Evolutionary conservation across 768 basidiomycete genomes (phyloP).

Genomic region (Scleroderma citrinum): DNA sequence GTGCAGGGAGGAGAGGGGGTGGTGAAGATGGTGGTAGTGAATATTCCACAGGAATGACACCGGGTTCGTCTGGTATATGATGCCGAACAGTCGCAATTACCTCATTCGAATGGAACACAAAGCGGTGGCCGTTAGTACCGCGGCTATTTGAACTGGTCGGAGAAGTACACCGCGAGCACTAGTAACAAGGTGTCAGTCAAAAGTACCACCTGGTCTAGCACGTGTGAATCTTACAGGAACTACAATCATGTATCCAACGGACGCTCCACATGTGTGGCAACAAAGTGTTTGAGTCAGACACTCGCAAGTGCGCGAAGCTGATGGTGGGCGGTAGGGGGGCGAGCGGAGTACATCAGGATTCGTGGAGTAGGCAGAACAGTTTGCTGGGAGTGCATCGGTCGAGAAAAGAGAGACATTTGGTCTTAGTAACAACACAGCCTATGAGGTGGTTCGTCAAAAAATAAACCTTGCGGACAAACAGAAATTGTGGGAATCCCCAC

Average conservation of each 20-base stretch:
- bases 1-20: constrained; percentile 23
- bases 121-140: constrained; percentile 78
- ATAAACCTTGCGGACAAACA: not conserved
- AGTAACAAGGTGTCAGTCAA: constrained; percentile 7
- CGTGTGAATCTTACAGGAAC: constrained; percentile 39
- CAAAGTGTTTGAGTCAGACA: constrained; percentile 79
- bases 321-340: constrained; percentile 32
- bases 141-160: constrained; percentile 62
- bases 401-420: constrained; percentile 80
- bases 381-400: constrained; percentile 72
- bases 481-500: constrained; percentile 30
- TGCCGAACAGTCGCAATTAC: constrained; percentile 57
- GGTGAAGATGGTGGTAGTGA: constrained; percentile 26
- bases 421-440: constrained; percentile 81
- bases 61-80: constrained; percentile 58
- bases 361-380: constrained; percentile 63
- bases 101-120: constrained; percentile 78
- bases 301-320: constrained; percentile 61
- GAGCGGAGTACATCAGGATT: constrained; percentile 39
- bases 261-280: constrained; percentile 71
- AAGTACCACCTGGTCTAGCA: constrained; percentile 3
- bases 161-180: constrained; percentile 70
- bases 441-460: constrained; percentile 8
- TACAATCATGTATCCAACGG: constrained; percentile 79
- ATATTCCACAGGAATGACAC: constrained; percentile 45